Evolutionary conservation across 129 eudicot species (phyloP), one percentile per base, ranked within the genome.

Genomic region (Flaveria brownii): DNA sequence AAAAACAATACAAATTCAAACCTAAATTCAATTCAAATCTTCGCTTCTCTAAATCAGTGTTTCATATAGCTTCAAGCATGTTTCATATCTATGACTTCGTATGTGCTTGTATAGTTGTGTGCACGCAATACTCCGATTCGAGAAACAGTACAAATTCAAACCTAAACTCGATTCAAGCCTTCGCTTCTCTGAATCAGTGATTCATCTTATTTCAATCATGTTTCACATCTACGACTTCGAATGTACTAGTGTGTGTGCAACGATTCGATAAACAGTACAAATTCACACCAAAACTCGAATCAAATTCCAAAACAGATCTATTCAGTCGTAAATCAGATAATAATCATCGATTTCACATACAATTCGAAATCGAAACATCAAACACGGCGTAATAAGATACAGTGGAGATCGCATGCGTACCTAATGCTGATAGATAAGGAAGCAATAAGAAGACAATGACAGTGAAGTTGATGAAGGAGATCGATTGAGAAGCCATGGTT

Each of bases 401-500:
- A 50, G 16, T 4, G 17, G 55, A 56, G 5, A 22, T 12, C 0
- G 25, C 50, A 2, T 36, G 3, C 25, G 41, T 64, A 80, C 84
- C 84, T 56, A 76, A 74, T 43, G 9, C 28, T 45, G 80, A 68
- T 20, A 67, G 60, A 57, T 56, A 42, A 74, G 76, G 65, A 74
- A 60, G 64, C 52, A 15, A 45, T 52, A 73, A 67, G 75, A 74
- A 45, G 59, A 36, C 51, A 71, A 80, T 15, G 43, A 79, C 41
- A 46, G 54, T 46, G 67, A 51, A 8, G 43, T 41, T 46, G 66
- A n/a, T 28, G 82, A 70, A 6, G 75, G 28, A 54, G 46, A 60
- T 45, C 64, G 6, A 46, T 28, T 47, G 71, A 45, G 54, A 16
- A 80, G 52, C 28, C 64, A 67, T 74, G 50, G 4, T 2, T 10